phyloP scores from a whole-genome alignment of 306 rosid species.

The Erythrophleum fordii region DNA sequence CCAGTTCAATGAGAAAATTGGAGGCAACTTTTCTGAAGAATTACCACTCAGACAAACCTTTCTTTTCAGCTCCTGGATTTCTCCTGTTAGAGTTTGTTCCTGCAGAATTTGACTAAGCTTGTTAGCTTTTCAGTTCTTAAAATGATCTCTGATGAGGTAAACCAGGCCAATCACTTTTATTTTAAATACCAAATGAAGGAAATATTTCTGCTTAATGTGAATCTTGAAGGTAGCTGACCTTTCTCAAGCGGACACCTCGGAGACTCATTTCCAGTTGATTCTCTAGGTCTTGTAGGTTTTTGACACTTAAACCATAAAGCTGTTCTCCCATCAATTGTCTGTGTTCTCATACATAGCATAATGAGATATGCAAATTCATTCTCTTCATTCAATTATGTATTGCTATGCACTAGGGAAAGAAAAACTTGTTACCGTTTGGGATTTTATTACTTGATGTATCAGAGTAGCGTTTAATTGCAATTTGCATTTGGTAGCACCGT shows the following conservation, averaged over 20 bases:
- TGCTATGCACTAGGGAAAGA: not conserved
- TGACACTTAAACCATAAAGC: conserved; percentile 58
- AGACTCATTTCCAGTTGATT: conserved; percentile 66
- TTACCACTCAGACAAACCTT: conserved; percentile 42
- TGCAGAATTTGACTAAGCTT: conserved; percentile 45
- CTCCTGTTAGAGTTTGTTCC: conserved; percentile 55
- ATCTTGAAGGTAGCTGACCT: conserved; percentile 48
- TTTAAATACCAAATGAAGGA: not conserved
- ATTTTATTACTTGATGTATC: not conserved
- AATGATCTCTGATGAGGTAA: conserved; percentile 10
- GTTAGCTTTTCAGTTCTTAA: conserved; percentile 25
- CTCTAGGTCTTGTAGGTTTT: conserved; percentile 67
- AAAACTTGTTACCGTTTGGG: not conserved
- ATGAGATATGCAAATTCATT: conserved; percentile 5
- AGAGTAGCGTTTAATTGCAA: not conserved
- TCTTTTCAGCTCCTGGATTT: conserved; percentile 46
- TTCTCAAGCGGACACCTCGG: conserved; percentile 61
- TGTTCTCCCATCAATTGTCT: conserved; percentile 73
- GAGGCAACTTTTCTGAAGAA: not conserved
- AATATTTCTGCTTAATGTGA: not conserved
- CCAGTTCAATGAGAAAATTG: not conserved
- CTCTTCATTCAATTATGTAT: not conserved
- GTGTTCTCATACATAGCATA: conserved; percentile 19
- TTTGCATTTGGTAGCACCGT: not conserved
- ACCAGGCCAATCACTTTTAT: conserved; percentile 14